These are phyloP conservation scores for Beauveria varroae DNA, from an alignment of 2,329 filamentous ascomycete species.

Conservation along the genomic window DNA sequence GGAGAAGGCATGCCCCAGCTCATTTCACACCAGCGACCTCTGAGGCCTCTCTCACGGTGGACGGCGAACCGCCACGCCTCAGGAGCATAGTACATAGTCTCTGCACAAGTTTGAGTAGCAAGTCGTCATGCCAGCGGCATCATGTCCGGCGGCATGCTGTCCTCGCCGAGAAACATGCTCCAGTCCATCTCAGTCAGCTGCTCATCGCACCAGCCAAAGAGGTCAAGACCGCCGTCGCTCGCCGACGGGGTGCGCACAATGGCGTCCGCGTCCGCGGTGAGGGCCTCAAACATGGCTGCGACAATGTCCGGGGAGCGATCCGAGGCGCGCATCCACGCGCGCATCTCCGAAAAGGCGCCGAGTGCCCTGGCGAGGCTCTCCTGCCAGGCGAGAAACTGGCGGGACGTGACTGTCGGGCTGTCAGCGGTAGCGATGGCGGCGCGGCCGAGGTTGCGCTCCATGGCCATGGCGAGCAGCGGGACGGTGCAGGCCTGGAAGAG, in stretches of 20 bases:
- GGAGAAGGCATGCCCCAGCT: too few relatives aligned
- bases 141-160: slow-evolving; percentile 11
- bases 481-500: slow-evolving; percentile 26
- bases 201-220: slow-evolving; percentile 22
- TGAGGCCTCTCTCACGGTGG: too few relatives aligned
- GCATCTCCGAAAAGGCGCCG: slow-evolving; percentile 21
- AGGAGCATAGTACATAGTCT: neutral
- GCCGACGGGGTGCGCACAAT: slow-evolving; percentile 18
- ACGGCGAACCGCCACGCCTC: too few relatives aligned
- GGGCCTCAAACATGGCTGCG: slow-evolving; percentile 20
- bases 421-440: neutral
- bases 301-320: slow-evolving; percentile 21
- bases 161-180: slow-evolving; percentile 19
- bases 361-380: slow-evolving; percentile 19
- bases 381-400: slow-evolving; percentile 15
- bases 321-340: slow-evolving; percentile 21
- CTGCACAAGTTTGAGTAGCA: neutral
- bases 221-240: slow-evolving; percentile 18
- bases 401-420: neutral
- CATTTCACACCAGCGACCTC: too few relatives aligned
- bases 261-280: slow-evolving; percentile 17
- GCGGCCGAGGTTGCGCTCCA: slow-evolving; percentile 17
- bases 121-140: slow-evolving; percentile 1
- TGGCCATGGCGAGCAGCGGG: slow-evolving; percentile 22
- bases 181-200: slow-evolving; percentile 21